A percentile compares a stretch with the other conserved stretches of the same genome.
Conservation (phyloP, 139 green algal genomes). For the Mesostigma viride region DNA sequence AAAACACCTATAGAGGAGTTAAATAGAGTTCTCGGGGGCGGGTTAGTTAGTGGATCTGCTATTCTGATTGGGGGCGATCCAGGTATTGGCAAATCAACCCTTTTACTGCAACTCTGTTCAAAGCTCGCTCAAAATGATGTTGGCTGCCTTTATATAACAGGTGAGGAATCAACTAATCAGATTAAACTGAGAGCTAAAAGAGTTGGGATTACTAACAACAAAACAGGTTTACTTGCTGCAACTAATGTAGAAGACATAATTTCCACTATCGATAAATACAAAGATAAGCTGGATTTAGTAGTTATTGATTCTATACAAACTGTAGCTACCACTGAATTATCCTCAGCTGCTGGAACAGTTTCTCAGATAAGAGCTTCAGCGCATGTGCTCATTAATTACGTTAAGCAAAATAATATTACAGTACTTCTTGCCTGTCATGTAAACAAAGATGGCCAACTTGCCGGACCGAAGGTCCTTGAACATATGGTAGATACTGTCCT, state of each 20-base stretch:
- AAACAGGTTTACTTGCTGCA: neutral
- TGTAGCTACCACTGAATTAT: neutral
- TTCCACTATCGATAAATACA: no score
- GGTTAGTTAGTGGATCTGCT: constrained; percentile 58
- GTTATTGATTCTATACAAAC: constrained; percentile 6
- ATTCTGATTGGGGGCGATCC: neutral
- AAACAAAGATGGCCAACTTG: neutral
- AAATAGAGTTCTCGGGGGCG: constrained; percentile 67
- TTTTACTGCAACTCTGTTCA: neutral
- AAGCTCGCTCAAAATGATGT: neutral
- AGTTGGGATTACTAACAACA: neutral
- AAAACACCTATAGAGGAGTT: constrained; percentile 42
- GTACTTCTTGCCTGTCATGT: neutral
- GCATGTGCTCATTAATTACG: neutral
- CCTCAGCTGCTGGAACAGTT: neutral
- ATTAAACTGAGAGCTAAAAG: neutral
- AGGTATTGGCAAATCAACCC: neutral
- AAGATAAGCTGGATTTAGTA: neutral
- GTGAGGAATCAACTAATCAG: neutral
- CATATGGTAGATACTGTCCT: constrained; percentile 2
- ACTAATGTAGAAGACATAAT: neutral
- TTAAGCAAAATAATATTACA: neutral
- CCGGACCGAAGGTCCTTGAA: neutral
- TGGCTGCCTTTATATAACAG: neutral
- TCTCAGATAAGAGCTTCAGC: neutral